phyloP scores from a whole-genome alignment of 169 alveolate species.

The Plasmodium reichenowi region DNA sequence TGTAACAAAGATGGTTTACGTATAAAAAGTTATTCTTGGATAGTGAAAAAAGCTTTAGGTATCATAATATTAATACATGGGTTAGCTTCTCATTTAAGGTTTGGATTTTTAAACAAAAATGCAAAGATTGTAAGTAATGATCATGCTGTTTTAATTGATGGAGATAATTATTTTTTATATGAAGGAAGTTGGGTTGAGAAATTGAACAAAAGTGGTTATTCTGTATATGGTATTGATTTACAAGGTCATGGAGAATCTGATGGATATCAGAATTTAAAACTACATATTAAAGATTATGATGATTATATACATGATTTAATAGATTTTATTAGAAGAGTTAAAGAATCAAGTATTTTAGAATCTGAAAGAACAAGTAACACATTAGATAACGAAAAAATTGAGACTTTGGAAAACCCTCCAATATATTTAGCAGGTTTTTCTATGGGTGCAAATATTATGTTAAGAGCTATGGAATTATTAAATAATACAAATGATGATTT shows the following conservation, averaged over 20 bases:
- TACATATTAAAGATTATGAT: background rate
- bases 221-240: conserved; percentile 10
- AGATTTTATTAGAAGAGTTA: background rate
- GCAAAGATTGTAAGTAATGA: background rate
- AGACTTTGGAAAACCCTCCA: background rate
- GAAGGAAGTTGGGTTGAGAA: background rate
- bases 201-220: background rate
- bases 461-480: conserved; percentile 4
- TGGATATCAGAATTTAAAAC: background rate
- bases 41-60: conserved; percentile 6
- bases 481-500: background rate
- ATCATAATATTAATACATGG: background rate
- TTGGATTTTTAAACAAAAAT: background rate
- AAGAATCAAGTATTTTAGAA: background rate
- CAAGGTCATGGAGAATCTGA: conserved; percentile 8
- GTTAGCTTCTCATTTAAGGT: background rate
- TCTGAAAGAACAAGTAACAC: background rate
- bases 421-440: background rate
- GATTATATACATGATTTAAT: conserved; percentile 2
- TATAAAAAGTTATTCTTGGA: background rate
- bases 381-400: background rate
- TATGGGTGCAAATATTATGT: background rate
- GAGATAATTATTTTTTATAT: background rate
- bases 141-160: background rate
- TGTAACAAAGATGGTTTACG: background rate